These are phyloP conservation scores for Veloboletus limbatus DNA, from an alignment of 1,284 basidiomycete species.

Conservation along the genomic window DNA sequence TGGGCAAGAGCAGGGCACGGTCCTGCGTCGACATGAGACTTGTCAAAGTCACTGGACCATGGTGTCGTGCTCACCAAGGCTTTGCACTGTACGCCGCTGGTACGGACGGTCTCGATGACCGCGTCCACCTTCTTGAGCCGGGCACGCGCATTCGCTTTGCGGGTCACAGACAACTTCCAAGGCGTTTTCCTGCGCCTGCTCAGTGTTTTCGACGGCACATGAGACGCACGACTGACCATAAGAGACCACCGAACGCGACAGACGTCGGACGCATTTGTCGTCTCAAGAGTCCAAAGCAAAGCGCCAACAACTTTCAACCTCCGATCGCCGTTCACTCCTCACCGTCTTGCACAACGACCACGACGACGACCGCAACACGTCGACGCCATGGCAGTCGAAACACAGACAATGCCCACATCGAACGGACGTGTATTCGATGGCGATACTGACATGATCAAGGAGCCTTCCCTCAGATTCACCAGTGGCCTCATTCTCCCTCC, in stretches of 20 bases:
- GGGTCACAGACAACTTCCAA: constrained; percentile 87
- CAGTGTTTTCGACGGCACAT: constrained; percentile 1
- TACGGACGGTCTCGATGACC: constrained; percentile 85
- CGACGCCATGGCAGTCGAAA: constrained; percentile 44
- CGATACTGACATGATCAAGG: constrained; percentile 42
- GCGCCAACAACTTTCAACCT: constrained; percentile 20
- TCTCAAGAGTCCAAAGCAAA: too few species aligned
- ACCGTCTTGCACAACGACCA: constrained; percentile 20
- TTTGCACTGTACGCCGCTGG: constrained; percentile 75
- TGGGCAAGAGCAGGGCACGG: constrained; percentile 75
- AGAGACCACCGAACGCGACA: constrained; percentile 67
- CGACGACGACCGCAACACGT: constrained; percentile 21
- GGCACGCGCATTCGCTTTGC: constrained; percentile 88
- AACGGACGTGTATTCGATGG: constrained; percentile 41
- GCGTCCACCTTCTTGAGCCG: constrained; percentile 91
- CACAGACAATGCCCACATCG: constrained; percentile 31
- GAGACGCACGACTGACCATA: constrained; percentile 55
- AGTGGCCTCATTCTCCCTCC: constrained; percentile 89
- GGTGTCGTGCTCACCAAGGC: constrained; percentile 57
- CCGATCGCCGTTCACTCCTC: constrained; percentile 17
- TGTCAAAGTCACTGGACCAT: not conserved
- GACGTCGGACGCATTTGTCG: too few species aligned
- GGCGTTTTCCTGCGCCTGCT: constrained; percentile 78
- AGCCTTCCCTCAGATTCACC: constrained; percentile 56
- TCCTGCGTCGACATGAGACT: constrained; percentile 39